These are phyloP conservation scores for Oidium heveae DNA, from an alignment of 2,329 filamentous ascomycete genomes.

Conservation along the genomic window DNA sequence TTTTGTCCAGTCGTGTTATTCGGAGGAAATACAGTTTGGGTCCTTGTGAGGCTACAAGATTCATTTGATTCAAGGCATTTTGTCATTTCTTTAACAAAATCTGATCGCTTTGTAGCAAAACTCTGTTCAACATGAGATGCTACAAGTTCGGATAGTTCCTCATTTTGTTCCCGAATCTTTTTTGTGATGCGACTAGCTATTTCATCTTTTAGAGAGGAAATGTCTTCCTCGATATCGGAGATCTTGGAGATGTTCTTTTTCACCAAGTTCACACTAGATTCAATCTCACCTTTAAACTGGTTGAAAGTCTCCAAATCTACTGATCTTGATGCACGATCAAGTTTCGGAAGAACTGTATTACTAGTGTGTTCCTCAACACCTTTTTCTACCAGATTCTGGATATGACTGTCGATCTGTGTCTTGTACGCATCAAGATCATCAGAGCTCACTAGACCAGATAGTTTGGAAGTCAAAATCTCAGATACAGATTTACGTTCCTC, in stretches of 20 bases:
- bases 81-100: background rate
- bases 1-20: background rate
- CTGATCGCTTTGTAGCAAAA: background rate
- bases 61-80: background rate
- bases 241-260: background rate
- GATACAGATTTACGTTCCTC: background rate
- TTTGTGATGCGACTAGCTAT: background rate
- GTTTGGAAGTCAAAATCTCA: background rate
- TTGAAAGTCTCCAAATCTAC: background rate
- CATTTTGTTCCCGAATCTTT: background rate
- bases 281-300: background rate
- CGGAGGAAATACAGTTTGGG: background rate
- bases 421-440: background rate
- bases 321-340: background rate
- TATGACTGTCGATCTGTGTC: background rate
- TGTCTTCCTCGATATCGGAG: background rate
- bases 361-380: background rate
- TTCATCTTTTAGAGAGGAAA: background rate
- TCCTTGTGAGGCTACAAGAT: background rate
- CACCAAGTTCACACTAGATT: background rate
- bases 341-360: background rate
- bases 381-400: background rate
- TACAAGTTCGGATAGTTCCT: background rate
- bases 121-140: background rate
- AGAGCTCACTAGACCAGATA: background rate